Percentiles rank a stretch among this genome's conserved stretches.
phyloP scores from a whole-genome alignment of 441 rosid genomes.

The Mallotus repandus region DNA sequence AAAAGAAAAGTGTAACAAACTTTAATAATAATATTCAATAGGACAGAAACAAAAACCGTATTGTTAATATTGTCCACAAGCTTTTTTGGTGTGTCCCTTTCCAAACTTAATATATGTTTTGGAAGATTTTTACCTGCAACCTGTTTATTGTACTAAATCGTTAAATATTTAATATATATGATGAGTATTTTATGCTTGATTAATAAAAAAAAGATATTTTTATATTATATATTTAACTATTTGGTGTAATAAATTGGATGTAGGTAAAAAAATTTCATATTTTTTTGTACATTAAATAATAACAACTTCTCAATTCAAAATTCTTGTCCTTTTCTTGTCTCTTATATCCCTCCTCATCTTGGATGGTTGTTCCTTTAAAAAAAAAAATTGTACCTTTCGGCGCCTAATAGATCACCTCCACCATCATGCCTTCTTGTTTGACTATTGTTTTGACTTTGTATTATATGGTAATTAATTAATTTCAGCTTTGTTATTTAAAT shows the following conservation, averaged over 20 bases:
- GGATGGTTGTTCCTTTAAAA: neutral
- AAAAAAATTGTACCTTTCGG: conserved; percentile 37
- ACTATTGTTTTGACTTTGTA: conserved; percentile 25
- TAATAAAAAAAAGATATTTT: too few species aligned
- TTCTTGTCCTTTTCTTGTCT: conserved; percentile 33
- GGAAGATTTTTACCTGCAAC: too few species aligned
- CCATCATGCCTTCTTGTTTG: conserved; percentile 18
- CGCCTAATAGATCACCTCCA: conserved; percentile 28
- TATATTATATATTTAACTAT: too few species aligned
- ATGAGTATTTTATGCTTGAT: too few species aligned
- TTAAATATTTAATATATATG: too few species aligned
- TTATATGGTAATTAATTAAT: neutral
- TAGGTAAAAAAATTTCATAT: too few species aligned
- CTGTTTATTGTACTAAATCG: too few species aligned
- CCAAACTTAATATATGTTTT: neutral
- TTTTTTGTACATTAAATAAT: neutral
- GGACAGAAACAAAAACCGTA: conserved; percentile 26
- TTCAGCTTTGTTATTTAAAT: too few species aligned
- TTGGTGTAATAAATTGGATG: too few species aligned
- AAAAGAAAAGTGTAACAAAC: conserved; percentile 18
- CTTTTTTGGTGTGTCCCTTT: conserved; percentile 15
- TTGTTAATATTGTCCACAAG: neutral
- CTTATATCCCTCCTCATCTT: conserved; percentile 11
- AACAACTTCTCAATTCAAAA: conserved; percentile 19
- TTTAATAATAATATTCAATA: conserved; percentile 26